These are phyloP conservation scores for Globisporangium irregulare DNA, from an alignment of 352 stramenopile genomes.

Conservation along the genomic window DNA sequence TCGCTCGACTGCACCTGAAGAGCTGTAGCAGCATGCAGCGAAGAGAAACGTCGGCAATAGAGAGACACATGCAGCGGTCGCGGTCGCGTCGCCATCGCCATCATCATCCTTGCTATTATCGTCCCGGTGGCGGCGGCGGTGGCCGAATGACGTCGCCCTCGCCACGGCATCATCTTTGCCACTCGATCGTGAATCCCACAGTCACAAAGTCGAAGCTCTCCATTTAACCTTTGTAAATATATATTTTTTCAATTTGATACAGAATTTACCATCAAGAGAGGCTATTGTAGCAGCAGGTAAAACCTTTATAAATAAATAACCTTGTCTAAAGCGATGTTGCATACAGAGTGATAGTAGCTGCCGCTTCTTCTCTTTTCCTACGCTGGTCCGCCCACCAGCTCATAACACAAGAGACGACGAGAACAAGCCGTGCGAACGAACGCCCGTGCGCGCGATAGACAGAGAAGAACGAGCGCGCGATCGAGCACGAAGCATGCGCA, in stretches of 20 bases:
- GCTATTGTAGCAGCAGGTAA: background rate
- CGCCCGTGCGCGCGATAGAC: background rate
- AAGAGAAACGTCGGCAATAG: background rate
- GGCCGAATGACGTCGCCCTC: constrained; percentile 8
- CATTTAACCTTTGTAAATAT: background rate
- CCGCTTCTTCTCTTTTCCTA: background rate
- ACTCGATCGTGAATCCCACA: constrained; percentile 1
- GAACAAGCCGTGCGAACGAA: background rate
- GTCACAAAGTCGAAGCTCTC: background rate
- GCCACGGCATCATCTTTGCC: constrained; percentile 14
- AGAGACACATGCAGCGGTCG: background rate
- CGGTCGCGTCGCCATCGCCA: background rate
- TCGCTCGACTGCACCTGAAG: constrained; percentile 17
- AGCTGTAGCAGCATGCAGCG: background rate
- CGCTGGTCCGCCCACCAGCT: background rate
- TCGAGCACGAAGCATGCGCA: constrained; percentile 9
- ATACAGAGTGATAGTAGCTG: constrained; percentile 4
- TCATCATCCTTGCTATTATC: background rate
- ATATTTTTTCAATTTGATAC: background rate
- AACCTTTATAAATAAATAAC: background rate
- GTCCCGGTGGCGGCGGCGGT: background rate
- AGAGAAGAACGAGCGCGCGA: background rate
- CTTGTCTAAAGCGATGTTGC: background rate
- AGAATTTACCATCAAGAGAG: no score
- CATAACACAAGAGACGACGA: background rate